Evolutionary conservation across 2,329 filamentous ascomycete species (phyloP).

Genomic region (Epichloe glyceriae): DNA sequence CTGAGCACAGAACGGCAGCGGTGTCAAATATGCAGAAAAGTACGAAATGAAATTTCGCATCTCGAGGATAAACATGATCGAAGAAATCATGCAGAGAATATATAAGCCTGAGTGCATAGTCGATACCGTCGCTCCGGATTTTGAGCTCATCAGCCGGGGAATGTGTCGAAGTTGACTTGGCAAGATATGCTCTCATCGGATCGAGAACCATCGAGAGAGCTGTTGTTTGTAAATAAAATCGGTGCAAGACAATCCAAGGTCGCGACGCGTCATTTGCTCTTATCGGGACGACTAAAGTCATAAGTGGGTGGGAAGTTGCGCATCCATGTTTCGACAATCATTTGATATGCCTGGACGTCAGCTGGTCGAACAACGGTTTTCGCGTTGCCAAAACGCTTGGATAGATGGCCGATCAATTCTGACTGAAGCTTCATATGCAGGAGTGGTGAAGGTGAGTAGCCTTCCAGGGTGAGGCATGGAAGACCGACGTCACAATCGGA

Average conservation of each 20-base stretch:
- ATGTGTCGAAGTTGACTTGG: slow-evolving; percentile 18
- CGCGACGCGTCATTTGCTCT: slow-evolving; percentile 25
- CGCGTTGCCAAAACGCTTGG: slow-evolving; percentile 17
- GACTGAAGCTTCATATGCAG: slow-evolving; percentile 25
- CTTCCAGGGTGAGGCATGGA: slow-evolving; percentile 21
- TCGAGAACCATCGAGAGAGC: slow-evolving; percentile 31
- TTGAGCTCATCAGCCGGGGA: slow-evolving; percentile 19
- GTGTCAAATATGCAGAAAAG: slow-evolving; percentile 39
- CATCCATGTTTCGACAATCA: slow-evolving; percentile 29
- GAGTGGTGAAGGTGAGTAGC: slow-evolving; percentile 18
- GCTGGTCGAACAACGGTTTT: slow-evolving; percentile 16
- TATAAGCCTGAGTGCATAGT: slow-evolving; percentile 30
- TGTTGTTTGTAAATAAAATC: slow-evolving; percentile 31
- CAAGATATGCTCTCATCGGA: slow-evolving; percentile 33
- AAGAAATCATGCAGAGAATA: slow-evolving; percentile 27
- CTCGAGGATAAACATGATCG: slow-evolving; percentile 28
- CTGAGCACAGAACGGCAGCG: slow-evolving; percentile 35
- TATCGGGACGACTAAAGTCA: slow-evolving; percentile 26
- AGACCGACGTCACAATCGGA: slow-evolving; percentile 19
- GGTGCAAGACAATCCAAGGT: slow-evolving; percentile 32
- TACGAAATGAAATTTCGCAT: slow-evolving; percentile 35
- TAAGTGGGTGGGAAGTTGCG: slow-evolving; percentile 28
- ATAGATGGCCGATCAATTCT: slow-evolving; percentile 18
- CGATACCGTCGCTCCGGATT: slow-evolving; percentile 28
- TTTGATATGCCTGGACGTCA: slow-evolving; percentile 20